Conservation (phyloP, 371 early-diverging fungal genomes). For the Mucor irregularis region DNA sequence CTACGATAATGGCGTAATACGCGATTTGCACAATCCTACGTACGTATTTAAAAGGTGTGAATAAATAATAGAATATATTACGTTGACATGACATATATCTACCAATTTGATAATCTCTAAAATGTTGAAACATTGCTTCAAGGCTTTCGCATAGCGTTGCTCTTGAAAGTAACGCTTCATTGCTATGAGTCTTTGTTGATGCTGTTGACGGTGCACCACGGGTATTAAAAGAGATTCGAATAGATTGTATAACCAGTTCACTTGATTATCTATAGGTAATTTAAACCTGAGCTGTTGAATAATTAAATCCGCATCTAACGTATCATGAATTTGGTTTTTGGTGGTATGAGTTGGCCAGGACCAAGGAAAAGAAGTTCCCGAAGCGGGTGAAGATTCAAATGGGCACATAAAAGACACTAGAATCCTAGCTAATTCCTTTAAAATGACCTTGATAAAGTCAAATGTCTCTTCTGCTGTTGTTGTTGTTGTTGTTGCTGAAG, state of each 20-base stretch:
- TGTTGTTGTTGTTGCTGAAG: not conserved
- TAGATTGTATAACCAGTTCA: not conserved
- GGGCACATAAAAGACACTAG: constrained; percentile 57
- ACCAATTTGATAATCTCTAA: constrained; percentile 76
- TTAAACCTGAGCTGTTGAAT: constrained; percentile 45
- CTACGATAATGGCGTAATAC: constrained; percentile 18
- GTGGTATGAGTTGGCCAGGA: constrained; percentile 13
- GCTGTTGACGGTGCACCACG: not conserved
- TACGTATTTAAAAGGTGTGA: not conserved
- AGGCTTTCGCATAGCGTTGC: constrained; percentile 47
- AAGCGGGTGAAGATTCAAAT: not conserved
- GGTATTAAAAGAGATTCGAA: constrained; percentile 33
- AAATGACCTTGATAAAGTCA: constrained; percentile 22
- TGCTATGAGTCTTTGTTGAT: not conserved
- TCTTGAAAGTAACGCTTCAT: constrained; percentile 22
- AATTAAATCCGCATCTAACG: constrained; percentile 42
- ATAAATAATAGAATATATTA: too few species aligned
- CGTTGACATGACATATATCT: constrained; percentile 19
- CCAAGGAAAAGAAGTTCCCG: not conserved
- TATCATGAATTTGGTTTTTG: constrained; percentile 4
- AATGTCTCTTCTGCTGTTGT: too few species aligned
- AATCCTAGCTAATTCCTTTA: constrained; percentile 63
- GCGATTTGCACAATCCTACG: constrained; percentile 21
- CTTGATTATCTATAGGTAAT: not conserved
- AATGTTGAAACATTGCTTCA: constrained; percentile 65